Evolutionary conservation across 345 rosid species (phyloP), one percentile per base, ranked within the genome.

Genomic region (Hirschfeldia incana): DNA sequence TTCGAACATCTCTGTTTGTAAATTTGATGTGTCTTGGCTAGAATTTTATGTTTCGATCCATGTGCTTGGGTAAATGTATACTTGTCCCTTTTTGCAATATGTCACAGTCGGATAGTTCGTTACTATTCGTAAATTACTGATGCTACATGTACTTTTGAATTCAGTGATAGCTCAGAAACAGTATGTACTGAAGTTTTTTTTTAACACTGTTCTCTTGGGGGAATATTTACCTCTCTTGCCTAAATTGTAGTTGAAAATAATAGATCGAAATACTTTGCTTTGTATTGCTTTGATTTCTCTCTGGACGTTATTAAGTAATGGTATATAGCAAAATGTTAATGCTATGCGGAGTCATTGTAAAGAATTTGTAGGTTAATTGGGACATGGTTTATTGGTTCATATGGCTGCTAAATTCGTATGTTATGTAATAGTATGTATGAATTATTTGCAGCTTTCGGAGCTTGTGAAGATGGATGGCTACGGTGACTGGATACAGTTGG

Each of bases 401-500:
- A 66, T 51, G 65, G 74, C 57, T 67, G 65, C 60, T 73, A 73
- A 61, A 28, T 60, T 16, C 26, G 34, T 64, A 61, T 27, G 62
- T 46, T 68, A 74, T 51, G 28, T 79, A 79, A 68, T 61, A 74
- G 55, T 53, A 70, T 76, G 58, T 60, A 46, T 76, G 55, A 72
- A 72, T 82, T 81, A 60, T 81, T 42, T 80, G 84, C 91, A 95
- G 99, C 84, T 95, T 85, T 91, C 98, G 29, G 99, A 95, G 88
- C 97, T 95, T 84, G 97, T 95, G 86, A 95, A 88, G 76, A 92
- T 95, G 85, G 97, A 93, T 61, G 98, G 99, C 70, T 95, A 95
- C 69, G 85, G 94, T 84, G 99, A 95, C 59, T 95, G 99, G 99
- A 96, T 96, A 87, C 97, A 79, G 16, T 80, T 93, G 85, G 97